Percentiles rank a stretch among this genome's conserved stretches.
Evolutionary conservation across 179 eudicot genomes (phyloP).

Genomic region (Silene vulgaris): DNA sequence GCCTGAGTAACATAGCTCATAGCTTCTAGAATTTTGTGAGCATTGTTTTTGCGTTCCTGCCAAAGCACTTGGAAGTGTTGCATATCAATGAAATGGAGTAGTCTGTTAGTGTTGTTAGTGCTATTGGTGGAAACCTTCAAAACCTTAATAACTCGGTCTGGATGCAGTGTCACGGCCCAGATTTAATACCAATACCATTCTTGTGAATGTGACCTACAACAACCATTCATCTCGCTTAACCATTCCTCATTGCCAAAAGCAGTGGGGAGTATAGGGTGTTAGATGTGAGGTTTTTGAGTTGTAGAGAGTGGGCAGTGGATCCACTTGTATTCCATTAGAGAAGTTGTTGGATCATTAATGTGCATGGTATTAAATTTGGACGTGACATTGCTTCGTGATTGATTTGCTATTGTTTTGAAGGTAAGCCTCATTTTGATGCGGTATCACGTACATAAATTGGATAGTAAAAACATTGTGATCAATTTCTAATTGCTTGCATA

Average conservation of each 20-base stretch:
- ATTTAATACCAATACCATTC: neutral
- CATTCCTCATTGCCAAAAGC: neutral
- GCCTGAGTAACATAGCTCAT: too few relatives aligned
- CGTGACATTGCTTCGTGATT: neutral
- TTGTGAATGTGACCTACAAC: neutral
- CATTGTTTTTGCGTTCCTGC: neutral
- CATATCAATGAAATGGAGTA: neutral
- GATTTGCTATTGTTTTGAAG: neutral
- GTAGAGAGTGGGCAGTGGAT: neutral
- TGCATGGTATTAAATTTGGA: neutral
- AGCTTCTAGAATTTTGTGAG: neutral
- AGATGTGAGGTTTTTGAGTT: too few relatives aligned
- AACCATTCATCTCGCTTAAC: neutral
- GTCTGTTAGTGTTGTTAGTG: neutral
- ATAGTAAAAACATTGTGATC: neutral
- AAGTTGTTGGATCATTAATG: neutral
- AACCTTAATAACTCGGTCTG: neutral
- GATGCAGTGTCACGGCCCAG: neutral
- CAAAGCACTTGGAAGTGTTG: neutral
- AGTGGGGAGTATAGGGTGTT: neutral
- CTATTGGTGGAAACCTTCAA: neutral
- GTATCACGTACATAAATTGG: neutral
- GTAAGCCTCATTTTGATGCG: neutral
- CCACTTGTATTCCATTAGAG: neutral
- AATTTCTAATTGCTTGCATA: neutral